These are phyloP conservation scores for Ogataea ramenticola DNA, from an alignment of 805 yeast species.

Conservation along the genomic window DNA sequence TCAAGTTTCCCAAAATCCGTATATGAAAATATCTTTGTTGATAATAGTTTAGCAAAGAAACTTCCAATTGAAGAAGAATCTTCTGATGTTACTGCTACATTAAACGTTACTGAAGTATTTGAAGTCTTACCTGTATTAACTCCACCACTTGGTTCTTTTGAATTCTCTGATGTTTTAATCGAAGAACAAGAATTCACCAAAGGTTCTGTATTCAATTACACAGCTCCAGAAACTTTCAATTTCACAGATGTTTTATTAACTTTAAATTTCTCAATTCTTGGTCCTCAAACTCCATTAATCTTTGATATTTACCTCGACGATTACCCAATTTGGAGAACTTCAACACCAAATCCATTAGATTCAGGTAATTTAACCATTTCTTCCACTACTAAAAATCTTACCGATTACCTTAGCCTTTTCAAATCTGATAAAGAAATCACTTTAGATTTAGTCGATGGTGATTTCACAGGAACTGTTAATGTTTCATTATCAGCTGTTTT, in stretches of 20 bases:
- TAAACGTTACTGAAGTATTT: conserved; percentile 7
- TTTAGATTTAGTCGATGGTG: conserved; percentile 20
- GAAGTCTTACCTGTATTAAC: conserved; percentile 8
- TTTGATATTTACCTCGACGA: conserved; percentile 21
- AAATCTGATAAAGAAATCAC: conserved; percentile 7
- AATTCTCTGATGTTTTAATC: conserved; percentile 2
- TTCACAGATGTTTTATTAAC: conserved; percentile 21
- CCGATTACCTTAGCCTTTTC: conserved; percentile 21
- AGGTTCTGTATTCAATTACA: conserved; percentile 3
- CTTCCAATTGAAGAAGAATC: no score
- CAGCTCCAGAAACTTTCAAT: conserved; percentile 12
- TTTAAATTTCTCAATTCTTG: conserved; percentile 21
- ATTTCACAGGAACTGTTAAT: conserved; percentile 9
- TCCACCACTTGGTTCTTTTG: conserved; percentile 7
- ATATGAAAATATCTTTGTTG: neutral
- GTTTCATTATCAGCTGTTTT: conserved; percentile 18
- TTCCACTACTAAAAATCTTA: conserved; percentile 20
- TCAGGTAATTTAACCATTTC: conserved; percentile 14
- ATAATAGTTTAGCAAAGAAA: no score
- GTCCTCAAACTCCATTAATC: conserved; percentile 14
- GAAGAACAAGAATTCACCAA: conserved; percentile 3
- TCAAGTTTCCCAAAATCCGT: neutral
- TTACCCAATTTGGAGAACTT: conserved; percentile 23
- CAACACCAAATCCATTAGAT: conserved; percentile 19
- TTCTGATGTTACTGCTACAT: no score